Base-by-base conservation (phyloP, 148 eudicot genomes). In the Cornus suecica region DNA sequence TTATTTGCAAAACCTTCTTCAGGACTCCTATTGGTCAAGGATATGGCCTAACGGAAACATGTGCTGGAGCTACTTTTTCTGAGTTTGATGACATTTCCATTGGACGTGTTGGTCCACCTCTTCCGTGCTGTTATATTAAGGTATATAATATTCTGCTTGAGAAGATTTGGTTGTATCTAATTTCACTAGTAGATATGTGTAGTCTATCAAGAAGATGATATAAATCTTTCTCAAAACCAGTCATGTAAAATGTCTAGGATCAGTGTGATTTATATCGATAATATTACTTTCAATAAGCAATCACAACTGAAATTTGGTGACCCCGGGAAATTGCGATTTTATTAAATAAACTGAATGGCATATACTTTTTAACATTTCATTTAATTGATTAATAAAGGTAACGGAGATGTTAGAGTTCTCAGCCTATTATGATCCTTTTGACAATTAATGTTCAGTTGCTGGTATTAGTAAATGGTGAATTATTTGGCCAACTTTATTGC, bases 91-190 rank as follows among this genome's bases (percentile, higher is more conserved):
- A 94, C 80, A 68, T 75, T 68, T 87, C 90, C 74, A 97, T 94
- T 68, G 99, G 97, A 62, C 99, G 99, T 80, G 99, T 94, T 79
- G 99, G 99, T 68, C 99, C 99, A 64, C 99, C 99, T 28, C 91
- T 94, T 87, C 99, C 99, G 74, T 92, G 97, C 82, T 76, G 86
- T 81, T 91, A 89, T 74, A 84, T 94, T 67, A 94, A 94, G 94
- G 99, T 92, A 84, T 76, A 77, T 70, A 65, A 76, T 74, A 41
- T 66, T 72, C 7, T 63, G 30, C 65, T 65, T 68, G 60, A 20
- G 30, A 41, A 34, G 6, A 24, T 26, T 61, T 37, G 52, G 16
- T 23, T 8, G 3, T 14, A 65, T 65, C 31, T 23, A 14, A 65
- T 64, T 51, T 23, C 5, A 37, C 1, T 4, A 66, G 20, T 26